Evolutionary conservation across 345 rosid genomes (phyloP).

Genomic region (Eucalyptus microcorys): DNA sequence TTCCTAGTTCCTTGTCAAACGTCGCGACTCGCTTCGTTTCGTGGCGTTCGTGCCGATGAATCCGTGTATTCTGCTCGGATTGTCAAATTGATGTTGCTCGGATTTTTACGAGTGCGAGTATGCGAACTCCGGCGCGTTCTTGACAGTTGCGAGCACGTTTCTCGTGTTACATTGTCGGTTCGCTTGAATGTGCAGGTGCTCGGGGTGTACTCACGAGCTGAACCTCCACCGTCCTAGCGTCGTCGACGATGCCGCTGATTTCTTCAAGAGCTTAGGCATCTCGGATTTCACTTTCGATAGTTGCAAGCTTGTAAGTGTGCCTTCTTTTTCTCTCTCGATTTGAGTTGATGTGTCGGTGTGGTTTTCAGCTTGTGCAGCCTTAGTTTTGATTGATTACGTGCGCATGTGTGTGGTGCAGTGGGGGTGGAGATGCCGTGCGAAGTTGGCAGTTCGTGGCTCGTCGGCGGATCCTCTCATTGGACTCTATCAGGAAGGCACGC

Average conservation of each 20-base stretch:
- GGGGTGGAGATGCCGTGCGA: constrained; percentile 96
- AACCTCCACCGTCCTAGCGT: constrained; percentile 68
- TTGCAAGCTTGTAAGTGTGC: constrained; percentile 48
- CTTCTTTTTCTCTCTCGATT: not conserved
- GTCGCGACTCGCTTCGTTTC: not conserved
- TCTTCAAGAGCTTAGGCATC: constrained; percentile 52
- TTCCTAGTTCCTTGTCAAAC: not conserved
- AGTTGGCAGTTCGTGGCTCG: constrained; percentile 82
- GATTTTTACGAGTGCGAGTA: not conserved
- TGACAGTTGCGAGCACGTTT: not conserved
- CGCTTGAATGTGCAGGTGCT: constrained; percentile 40
- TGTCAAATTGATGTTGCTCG: not conserved
- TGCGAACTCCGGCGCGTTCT: not conserved
- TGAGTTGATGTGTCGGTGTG: not conserved
- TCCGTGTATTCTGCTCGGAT: not conserved
- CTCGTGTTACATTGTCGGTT: not conserved
- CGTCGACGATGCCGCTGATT: constrained; percentile 62
- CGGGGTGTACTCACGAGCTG: constrained; percentile 87
- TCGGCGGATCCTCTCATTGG: constrained; percentile 61
- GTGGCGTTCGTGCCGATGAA: not conserved
- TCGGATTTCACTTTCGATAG: constrained; percentile 83
- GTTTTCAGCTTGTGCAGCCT: not conserved
- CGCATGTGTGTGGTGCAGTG: constrained; percentile 23
- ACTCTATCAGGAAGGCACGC: constrained; percentile 83
- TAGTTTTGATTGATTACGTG: not conserved